Percentiles rank a stretch among this genome's conserved stretches.
phyloP scores from a whole-genome alignment of 2,329 filamentous ascomycete genomes.

The Lithohypha guttulata region DNA sequence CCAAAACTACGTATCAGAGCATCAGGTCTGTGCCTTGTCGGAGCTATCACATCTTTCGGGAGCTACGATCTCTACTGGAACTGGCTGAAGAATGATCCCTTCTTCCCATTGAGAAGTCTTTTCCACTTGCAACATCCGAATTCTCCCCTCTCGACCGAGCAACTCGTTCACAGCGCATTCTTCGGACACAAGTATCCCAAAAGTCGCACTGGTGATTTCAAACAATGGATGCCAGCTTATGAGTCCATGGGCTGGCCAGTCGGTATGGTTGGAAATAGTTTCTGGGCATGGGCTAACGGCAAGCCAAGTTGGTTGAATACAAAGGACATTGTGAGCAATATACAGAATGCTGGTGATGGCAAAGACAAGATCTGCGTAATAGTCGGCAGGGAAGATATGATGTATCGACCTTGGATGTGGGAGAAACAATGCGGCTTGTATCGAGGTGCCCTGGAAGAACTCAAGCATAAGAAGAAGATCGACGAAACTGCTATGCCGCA shows the following conservation, averaged over 20 bases:
- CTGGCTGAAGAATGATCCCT: slow-evolving; percentile 39
- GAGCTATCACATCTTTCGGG: slow-evolving; percentile 39
- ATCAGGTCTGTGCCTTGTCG: slow-evolving; percentile 38
- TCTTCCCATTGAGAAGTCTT: slow-evolving; percentile 38
- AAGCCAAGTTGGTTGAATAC: slow-evolving; percentile 6
- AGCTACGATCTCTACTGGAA: slow-evolving; percentile 35
- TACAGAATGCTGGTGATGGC: slow-evolving; percentile 27
- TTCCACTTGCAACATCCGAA: slow-evolving; percentile 41
- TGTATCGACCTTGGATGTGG: slow-evolving; percentile 9
- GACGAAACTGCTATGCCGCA: neutral
- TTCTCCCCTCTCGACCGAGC: slow-evolving; percentile 42
- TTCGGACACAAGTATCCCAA: slow-evolving; percentile 38
- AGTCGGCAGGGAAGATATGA: slow-evolving; percentile 30
- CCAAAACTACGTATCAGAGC: slow-evolving; percentile 25
- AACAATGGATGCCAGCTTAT: slow-evolving; percentile 36
- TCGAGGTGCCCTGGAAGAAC: slow-evolving; percentile 1
- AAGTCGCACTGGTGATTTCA: slow-evolving; percentile 33
- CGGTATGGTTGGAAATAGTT: slow-evolving; percentile 38
- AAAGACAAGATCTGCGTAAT: slow-evolving; percentile 31
- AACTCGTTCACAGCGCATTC: slow-evolving; percentile 41
- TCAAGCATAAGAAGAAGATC: slow-evolving; percentile 4
- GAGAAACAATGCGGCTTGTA: slow-evolving; percentile 10
- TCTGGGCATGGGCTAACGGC: slow-evolving; percentile 15
- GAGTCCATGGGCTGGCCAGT: slow-evolving; percentile 45
- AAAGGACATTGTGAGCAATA: slow-evolving; percentile 7